Evolutionary conservation across 345 rosid genomes (phyloP).

Genomic region (Populus nigra): DNA sequence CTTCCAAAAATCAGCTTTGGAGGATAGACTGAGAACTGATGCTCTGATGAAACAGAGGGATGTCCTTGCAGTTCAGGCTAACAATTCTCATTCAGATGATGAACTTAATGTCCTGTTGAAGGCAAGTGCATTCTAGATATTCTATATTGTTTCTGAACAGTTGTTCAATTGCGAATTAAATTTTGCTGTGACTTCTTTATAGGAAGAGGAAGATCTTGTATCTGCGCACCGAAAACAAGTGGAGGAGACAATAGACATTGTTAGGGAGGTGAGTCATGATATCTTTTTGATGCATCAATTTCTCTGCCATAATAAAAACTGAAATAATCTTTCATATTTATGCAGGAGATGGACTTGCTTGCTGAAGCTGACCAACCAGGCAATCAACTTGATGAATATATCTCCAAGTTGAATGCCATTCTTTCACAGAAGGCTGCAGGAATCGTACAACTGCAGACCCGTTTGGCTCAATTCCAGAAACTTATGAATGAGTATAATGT

Average conservation of each 20-base stretch:
- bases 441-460: constrained; percentile 47
- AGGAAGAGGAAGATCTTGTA: constrained; percentile 67
- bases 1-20: constrained; percentile 24
- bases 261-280: constrained; percentile 43
- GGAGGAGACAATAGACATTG: constrained; percentile 51
- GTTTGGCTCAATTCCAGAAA: constrained; percentile 51
- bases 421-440: constrained; percentile 65
- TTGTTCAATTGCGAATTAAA: background rate
- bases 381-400: constrained; percentile 52
- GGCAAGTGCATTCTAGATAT: constrained; percentile 24
- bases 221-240: constrained; percentile 54
- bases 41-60: constrained; percentile 22
- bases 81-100: constrained; percentile 36
- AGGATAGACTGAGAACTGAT: constrained; percentile 24
- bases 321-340: background rate
- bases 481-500: constrained; percentile 48
- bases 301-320: background rate
- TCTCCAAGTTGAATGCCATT: constrained; percentile 44
- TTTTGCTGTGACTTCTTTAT: constrained; percentile 10
- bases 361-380: constrained; percentile 65
- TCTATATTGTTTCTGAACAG: background rate
- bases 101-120: constrained; percentile 48
- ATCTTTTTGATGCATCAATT: background rate
- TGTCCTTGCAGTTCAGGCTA: constrained; percentile 14
- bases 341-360: constrained; percentile 62